Evolutionary conservation across 164 flowering plant genomes (phyloP), one percentile per base, ranked within the genome.

Genomic region (Vitis cinerea): DNA sequence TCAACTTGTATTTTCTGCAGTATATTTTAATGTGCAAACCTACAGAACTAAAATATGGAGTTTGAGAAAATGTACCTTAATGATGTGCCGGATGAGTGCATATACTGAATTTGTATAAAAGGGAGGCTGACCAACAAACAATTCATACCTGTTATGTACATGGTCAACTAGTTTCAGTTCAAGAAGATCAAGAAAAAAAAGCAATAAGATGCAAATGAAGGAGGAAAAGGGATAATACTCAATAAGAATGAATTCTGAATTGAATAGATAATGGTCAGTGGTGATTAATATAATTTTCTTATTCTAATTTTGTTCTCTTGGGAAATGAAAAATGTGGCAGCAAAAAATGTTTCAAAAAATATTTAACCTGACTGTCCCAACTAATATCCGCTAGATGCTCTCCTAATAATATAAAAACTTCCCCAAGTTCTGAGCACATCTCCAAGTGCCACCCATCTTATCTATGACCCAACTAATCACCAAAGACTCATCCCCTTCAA

Each of bases 51-150:
- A 60, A 62, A 37, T 13, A 65, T 17, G 48, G 14, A 17, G 11
- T 29, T 58, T 58, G 49, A 61, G 57, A 8, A 63, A 10, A 66
- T 52, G 47, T 75, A 93, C 99, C 97, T 92, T 93, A 61, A 96
- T 87, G 73, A 96, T 96, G 79, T 93, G 99, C 19, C 97, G 78
- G 65, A 96, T 87, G 31, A 96, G 89, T 63, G 93, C 97, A 83
- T 89, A 93, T 2, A 96, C 98, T 66, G 99, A 96, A 81, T 96
- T 96, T 47, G 99, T 96, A 69, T 93, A 96, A 74, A 96, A 96
- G 52, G 99, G 99, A 66, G 98, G 99, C 73, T 92, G 97, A 63
- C 99, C 99, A 77, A 96, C 99, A 87, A 83, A 96, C 64, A 96
- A 81, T 79, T 93, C 99, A 78, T 96, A 96, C 85, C 99, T 95